Evolutionary conservation across 2,329 filamentous ascomycete genomes (phyloP).

Genomic region (Scopulariopsis brevicaulis): DNA sequence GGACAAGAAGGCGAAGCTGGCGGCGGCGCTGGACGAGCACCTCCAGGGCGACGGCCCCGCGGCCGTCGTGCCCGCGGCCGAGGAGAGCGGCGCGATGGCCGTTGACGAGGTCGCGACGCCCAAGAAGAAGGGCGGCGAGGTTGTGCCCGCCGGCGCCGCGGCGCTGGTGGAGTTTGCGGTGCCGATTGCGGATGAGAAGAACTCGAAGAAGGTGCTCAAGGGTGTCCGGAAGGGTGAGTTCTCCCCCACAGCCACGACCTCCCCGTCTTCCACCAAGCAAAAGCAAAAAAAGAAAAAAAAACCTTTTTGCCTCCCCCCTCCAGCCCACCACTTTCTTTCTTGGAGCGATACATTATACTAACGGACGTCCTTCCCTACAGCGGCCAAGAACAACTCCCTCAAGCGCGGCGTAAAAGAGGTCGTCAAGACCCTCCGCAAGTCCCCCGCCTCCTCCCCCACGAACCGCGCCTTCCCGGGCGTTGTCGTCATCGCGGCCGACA

Average conservation of each 20-base stretch:
- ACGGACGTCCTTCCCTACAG: conserved; percentile 30
- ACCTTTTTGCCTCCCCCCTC: not conserved
- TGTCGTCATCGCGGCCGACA: conserved; percentile 90
- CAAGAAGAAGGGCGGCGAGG: conserved; percentile 13
- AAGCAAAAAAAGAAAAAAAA: no score
- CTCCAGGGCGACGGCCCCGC: conserved; percentile 27
- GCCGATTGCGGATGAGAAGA: conserved; percentile 71
- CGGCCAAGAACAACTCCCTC: conserved; percentile 88
- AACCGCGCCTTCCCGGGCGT: conserved; percentile 57
- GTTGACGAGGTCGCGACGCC: conserved; percentile 29
- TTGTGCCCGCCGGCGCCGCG: conserved; percentile 28
- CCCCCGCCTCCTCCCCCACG: conserved; percentile 55
- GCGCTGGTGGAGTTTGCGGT: conserved; percentile 75
- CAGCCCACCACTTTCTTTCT: no score
- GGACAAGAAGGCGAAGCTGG: conserved; percentile 64
- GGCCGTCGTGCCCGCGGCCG: conserved; percentile 23
- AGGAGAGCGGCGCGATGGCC: conserved; percentile 26
- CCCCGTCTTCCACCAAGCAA: conserved; percentile 4
- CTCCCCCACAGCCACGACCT: not conserved
- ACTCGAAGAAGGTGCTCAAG: conserved; percentile 50
- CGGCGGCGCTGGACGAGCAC: conserved; percentile 53
- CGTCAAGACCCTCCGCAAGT: conserved; percentile 96
- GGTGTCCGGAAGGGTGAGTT: conserved; percentile 42
- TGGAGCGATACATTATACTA: not conserved
- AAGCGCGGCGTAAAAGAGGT: conserved; percentile 99